Base-by-base conservation (phyloP, 768 basidiomycete species). In the Boletus rubescentipes region DNA sequence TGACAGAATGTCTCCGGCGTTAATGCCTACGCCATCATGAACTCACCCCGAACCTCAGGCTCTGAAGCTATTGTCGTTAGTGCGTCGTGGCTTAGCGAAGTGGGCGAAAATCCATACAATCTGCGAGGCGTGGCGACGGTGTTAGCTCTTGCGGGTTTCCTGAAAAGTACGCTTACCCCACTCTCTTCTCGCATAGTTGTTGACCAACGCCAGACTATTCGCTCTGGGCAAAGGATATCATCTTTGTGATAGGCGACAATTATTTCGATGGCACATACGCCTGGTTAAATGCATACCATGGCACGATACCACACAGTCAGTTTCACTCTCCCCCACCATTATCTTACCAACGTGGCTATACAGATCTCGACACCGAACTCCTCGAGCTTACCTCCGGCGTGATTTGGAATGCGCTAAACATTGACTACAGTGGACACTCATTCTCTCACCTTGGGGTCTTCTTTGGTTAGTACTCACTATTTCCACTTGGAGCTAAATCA, bases 371-470 rank as follows among this genome's bases (percentile, higher is more conserved):
- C n/a, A 80, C 82, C 1, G 84, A 89, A 34, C 73, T 77, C 9
- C 75, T 97, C 35, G 70, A 75, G 32, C 65, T 91, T 21, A 69
- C 83, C 2, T 91, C 92, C 3, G 95, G 94, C 4, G 88, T 94
- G 7, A 89, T 99, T 39, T 99, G 97, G 97, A 93, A 91, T 1
- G 93, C 93, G 11, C 72, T 99, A 42, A 90, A 89, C 61, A 83
- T 99, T 39, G 97, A 98, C 68, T 98, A 98, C 69, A 92, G 94
- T 1, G 91, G 93, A 0, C 96, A 99, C 71, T 98, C 95, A 0
- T 96, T 98, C 72, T 93, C 90, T 10, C 92, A 98, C 66, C 77
- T 98, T 2, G 96, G 97, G n/a, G 73, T 98, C 10, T 98, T 93
- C 73, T 91, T 88, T 70, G 96, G 96, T 93, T 16, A 50, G 85